phyloP scores from a whole-genome alignment of 495 filamentous ascomycete genomes.

The Xylaria scruposa region DNA sequence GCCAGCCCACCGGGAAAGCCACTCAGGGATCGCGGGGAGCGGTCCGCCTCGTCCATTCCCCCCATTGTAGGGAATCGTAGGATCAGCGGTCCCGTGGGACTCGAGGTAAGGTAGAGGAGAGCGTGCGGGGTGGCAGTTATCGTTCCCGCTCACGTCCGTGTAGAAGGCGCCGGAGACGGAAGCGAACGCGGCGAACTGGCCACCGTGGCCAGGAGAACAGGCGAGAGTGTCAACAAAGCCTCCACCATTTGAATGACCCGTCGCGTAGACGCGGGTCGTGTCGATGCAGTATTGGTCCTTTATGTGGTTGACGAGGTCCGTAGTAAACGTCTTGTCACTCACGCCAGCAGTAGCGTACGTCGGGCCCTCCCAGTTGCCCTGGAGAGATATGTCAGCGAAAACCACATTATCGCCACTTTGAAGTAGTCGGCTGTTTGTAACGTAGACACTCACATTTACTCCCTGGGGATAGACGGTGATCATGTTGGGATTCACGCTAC shows the following conservation, averaged over 20 bases:
- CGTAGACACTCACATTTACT: neutral
- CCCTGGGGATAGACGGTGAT: conserved; percentile 8
- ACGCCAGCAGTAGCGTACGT: neutral
- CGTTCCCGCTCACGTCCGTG: conserved; percentile 1
- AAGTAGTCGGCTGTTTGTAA: too few relatives aligned
- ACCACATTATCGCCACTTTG: neutral
- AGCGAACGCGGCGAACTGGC: conserved; percentile 5
- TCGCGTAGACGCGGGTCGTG: neutral
- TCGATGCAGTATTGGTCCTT: conserved; percentile 2
- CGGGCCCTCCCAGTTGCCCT: conserved; percentile 6
- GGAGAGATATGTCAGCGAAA: conserved; percentile 3
- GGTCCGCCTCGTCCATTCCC: neutral
- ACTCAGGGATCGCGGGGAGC: conserved; percentile 4
- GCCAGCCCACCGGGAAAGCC: conserved; percentile 4
- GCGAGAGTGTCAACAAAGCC: neutral
- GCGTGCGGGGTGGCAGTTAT: neutral
- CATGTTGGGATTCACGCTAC: neutral
- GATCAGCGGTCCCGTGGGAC: conserved; percentile 3
- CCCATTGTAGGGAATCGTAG: neutral
- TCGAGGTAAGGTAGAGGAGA: neutral
- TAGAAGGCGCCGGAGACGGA: conserved; percentile 4
- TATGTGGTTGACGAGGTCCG: neutral
- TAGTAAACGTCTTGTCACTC: neutral
- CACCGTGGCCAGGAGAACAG: conserved; percentile 5
- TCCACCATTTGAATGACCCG: conserved; percentile 5